Percentiles rank a stretch among this genome's conserved stretches.
These are phyloP conservation scores for Macaranga tanarius DNA, from an alignment of 441 rosid genomes.

Conservation along the genomic window DNA sequence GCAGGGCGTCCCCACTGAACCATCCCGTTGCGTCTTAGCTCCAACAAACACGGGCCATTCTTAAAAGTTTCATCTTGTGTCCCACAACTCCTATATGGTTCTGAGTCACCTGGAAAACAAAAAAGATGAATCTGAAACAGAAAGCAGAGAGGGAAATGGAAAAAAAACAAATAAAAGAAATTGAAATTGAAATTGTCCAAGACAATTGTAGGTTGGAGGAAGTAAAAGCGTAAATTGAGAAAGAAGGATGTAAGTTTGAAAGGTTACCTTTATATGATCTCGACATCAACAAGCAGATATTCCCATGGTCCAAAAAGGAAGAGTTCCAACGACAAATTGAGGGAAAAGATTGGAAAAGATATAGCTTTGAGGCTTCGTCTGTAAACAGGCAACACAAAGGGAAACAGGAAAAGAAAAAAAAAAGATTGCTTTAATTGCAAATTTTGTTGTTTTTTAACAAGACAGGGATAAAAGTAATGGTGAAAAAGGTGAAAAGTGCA, in stretches of 20 bases:
- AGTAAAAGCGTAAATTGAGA: not conserved
- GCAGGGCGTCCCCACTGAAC: slow-evolving; percentile 41
- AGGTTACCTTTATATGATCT: slow-evolving; percentile 24
- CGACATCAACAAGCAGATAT: slow-evolving; percentile 26
- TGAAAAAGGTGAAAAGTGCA: not conserved
- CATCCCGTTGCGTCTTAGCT: slow-evolving; percentile 43
- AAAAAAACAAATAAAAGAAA: not conserved
- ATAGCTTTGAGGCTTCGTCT: not conserved
- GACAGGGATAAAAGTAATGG: not conserved
- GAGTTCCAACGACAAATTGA: slow-evolving; percentile 10
- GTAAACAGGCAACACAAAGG: slow-evolving; percentile 19
- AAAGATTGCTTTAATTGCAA: not conserved
- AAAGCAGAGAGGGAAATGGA: not conserved
- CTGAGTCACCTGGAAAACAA: slow-evolving; percentile 30
- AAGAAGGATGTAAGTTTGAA: not conserved
- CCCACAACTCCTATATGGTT: slow-evolving; percentile 24
- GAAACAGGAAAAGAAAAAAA: not conserved
- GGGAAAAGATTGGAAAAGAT: not conserved
- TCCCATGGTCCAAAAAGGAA: slow-evolving; percentile 17
- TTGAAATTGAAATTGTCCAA: not conserved
- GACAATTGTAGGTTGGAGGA: no score
- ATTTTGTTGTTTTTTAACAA: not conserved
- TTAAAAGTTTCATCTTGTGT: slow-evolving; percentile 35
- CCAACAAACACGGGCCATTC: slow-evolving; percentile 50
- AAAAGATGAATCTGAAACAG: not conserved